These are phyloP conservation scores for Persicaria maculosa DNA, from an alignment of 148 eudicot species.

Conservation along the genomic window DNA sequence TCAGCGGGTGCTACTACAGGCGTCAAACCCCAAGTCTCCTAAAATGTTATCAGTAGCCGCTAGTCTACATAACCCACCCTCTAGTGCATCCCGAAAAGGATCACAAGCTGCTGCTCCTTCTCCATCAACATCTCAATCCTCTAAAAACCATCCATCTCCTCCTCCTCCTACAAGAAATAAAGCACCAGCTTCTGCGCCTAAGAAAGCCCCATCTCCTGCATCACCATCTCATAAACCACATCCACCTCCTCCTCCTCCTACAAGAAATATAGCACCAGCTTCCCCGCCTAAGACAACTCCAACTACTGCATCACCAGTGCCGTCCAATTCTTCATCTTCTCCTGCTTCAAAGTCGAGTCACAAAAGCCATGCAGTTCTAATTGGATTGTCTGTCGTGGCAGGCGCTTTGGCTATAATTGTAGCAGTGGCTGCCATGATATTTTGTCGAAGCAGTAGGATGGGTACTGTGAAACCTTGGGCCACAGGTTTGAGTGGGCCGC, in stretches of 20 bases:
- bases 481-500: slow-evolving; percentile 82
- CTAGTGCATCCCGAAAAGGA: too few relatives aligned
- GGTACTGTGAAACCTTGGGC: slow-evolving; percentile 77
- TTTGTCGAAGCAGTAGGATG: slow-evolving; percentile 43
- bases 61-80: not conserved
- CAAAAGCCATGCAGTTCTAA: slow-evolving; percentile 21
- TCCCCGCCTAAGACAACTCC: not conserved
- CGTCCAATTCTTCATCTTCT: slow-evolving; percentile 23
- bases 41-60: not conserved
- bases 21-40: not conserved
- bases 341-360: slow-evolving; percentile 15
- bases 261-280: not conserved
- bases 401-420: slow-evolving; percentile 31
- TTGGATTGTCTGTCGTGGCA: slow-evolving; percentile 30
- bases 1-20: not conserved
- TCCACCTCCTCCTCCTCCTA: not conserved
- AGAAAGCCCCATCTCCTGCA: not conserved
- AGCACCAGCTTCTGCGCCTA: not conserved
- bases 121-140: slow-evolving; percentile 11
- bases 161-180: not conserved
- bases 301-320: slow-evolving; percentile 1
- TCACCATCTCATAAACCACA: not conserved
- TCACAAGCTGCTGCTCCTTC: slow-evolving; percentile 23
- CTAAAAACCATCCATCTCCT: not conserved
- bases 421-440: slow-evolving; percentile 21